phyloP scores from a whole-genome alignment of 805 yeast species.

The Yueomyces sp. region DNA sequence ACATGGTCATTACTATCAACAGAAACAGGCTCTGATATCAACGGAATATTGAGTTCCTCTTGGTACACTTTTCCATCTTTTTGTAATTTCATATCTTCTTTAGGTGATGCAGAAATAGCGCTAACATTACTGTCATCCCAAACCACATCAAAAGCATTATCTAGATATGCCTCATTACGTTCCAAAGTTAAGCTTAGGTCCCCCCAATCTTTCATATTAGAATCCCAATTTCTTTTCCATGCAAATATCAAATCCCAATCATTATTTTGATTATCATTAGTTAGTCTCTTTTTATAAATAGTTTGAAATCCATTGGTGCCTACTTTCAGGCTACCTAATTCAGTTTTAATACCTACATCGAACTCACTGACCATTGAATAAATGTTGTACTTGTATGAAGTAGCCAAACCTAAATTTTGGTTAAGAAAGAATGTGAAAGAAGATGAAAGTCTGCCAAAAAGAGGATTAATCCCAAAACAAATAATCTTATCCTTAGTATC shows the following conservation, averaged over 20 bases:
- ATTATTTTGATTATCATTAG: not conserved
- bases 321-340: not conserved
- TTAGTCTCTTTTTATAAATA: not conserved
- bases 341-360: constrained; percentile 43
- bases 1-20: too few relatives aligned
- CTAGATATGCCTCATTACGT: not conserved
- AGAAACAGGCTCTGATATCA: too few relatives aligned
- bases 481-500: not conserved
- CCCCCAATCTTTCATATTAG: not conserved
- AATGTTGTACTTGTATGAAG: constrained; percentile 78
- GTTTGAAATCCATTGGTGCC: not conserved
- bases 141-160: not conserved
- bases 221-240: not conserved
- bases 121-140: too few relatives aligned
- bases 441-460: constrained; percentile 78
- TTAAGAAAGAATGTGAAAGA: constrained; percentile 79
- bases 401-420: constrained; percentile 50
- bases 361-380: constrained; percentile 84
- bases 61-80: too few relatives aligned
- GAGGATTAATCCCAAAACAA: constrained; percentile 41
- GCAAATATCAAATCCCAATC: not conserved
- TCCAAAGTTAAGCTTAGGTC: not conserved
- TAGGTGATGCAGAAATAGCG: too few relatives aligned
- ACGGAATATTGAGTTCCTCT: too few relatives aligned
- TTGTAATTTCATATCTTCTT: too few relatives aligned